phyloP scores from a whole-genome alignment of 1,139 yeast genomes.

The Hanseniaspora gamundiae region DNA sequence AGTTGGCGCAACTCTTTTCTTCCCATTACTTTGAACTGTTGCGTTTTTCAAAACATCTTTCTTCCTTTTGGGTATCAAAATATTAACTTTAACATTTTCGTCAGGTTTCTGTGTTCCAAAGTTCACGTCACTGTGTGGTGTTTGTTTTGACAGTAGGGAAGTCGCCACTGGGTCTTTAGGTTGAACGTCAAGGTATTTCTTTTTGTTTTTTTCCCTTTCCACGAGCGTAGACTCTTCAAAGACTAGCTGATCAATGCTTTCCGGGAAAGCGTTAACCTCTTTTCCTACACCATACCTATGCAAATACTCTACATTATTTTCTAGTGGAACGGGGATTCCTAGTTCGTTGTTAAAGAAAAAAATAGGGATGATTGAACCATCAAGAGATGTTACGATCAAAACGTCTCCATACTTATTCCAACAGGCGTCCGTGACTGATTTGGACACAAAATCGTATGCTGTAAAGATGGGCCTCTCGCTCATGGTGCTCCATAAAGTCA shows the following conservation, averaged over 20 bases:
- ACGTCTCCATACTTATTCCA: slow-evolving; percentile 73
- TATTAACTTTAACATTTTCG: slow-evolving; percentile 12
- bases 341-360: slow-evolving; percentile 59
- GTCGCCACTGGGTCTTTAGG: slow-evolving; percentile 16
- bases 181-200: slow-evolving; percentile 27
- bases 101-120: slow-evolving; percentile 1
- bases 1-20: slow-evolving; percentile 77
- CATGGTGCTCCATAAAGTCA: slow-evolving; percentile 61
- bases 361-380: slow-evolving; percentile 70
- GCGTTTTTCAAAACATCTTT: slow-evolving; percentile 21
- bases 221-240: slow-evolving; percentile 53
- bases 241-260: slow-evolving; percentile 64
- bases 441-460: slow-evolving; percentile 47
- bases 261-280: slow-evolving; percentile 76
- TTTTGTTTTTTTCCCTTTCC: slow-evolving; percentile 16
- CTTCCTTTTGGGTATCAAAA: slow-evolving; percentile 20
- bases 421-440: slow-evolving; percentile 59
- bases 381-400: slow-evolving; percentile 66
- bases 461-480: slow-evolving; percentile 51
- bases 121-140: slow-evolving; percentile 2
- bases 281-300: slow-evolving; percentile 82
- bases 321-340: slow-evolving; percentile 57
- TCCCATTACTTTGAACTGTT: slow-evolving; percentile 39
- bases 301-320: slow-evolving; percentile 55
- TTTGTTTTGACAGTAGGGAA: slow-evolving; percentile 9